Conservation (phyloP, 2,329 filamentous ascomycete genomes). For the Ceratocystis eucalypticola region DNA sequence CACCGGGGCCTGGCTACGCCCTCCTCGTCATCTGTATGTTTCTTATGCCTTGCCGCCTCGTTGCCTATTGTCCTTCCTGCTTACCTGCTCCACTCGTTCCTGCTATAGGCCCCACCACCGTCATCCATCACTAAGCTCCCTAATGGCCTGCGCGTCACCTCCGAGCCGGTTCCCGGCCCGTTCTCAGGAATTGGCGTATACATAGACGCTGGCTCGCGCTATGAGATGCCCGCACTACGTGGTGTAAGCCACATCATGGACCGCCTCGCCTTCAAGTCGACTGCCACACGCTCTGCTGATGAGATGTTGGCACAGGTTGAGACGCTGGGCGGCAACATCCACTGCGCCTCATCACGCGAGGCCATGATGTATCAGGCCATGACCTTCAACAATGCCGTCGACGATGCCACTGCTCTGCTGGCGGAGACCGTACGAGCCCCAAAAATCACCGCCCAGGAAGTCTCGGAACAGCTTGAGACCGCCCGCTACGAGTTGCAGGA, state of each 20-base stretch:
- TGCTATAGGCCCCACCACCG: constrained; percentile 57
- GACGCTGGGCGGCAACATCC: constrained; percentile 83
- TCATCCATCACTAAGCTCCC: constrained; percentile 73
- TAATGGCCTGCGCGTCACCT: constrained; percentile 89
- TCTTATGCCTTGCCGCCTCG: not conserved
- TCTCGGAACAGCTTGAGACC: constrained; percentile 73
- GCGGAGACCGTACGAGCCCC: constrained; percentile 90
- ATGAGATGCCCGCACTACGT: constrained; percentile 71
- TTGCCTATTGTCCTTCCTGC: not conserved
- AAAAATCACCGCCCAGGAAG: constrained; percentile 71
- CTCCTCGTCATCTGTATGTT: constrained; percentile 9
- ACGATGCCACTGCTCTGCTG: constrained; percentile 65
- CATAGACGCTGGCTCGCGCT: constrained; percentile 86
- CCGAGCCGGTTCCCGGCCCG: constrained; percentile 83
- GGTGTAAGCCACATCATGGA: constrained; percentile 96
- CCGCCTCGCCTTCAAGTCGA: constrained; percentile 85
- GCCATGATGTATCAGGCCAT: constrained; percentile 98
- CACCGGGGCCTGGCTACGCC: constrained; percentile 5
- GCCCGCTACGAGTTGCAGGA: constrained; percentile 92
- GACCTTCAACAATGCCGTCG: constrained; percentile 88
- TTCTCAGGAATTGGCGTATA: constrained; percentile 95
- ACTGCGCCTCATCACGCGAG: constrained; percentile 89
- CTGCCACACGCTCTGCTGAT: constrained; percentile 56
- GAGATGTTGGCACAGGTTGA: constrained; percentile 81
- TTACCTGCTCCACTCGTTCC: not conserved